phyloP scores from a whole-genome alignment of 345 rosid genomes.

The Eutrema yunnanense region DNA sequence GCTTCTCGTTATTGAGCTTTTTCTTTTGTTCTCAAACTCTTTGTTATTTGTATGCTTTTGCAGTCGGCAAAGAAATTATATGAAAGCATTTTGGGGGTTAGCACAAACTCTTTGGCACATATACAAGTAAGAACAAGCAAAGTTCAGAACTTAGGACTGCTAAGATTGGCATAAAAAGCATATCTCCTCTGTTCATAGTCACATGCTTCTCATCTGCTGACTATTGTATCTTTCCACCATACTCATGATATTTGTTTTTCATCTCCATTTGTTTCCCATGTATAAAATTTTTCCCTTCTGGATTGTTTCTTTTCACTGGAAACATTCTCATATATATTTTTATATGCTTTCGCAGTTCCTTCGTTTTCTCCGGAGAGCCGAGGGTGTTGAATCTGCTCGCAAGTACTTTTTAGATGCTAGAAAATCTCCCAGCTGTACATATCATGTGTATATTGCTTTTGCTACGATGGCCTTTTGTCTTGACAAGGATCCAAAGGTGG shows the following conservation, averaged over 20 bases:
- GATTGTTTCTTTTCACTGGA: neutral
- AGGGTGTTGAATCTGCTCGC: constrained; percentile 95
- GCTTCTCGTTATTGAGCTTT: constrained; percentile 3
- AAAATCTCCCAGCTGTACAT: constrained; percentile 76
- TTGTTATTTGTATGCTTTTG: constrained; percentile 28
- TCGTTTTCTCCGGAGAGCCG: constrained; percentile 81
- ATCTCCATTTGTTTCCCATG: neutral
- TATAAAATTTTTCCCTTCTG: neutral
- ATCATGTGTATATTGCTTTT: constrained; percentile 91
- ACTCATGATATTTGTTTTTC: neutral
- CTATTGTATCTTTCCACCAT: neutral
- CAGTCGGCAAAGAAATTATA: constrained; percentile 82
- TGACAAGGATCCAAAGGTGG: constrained; percentile 90
- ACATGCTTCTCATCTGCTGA: neutral
- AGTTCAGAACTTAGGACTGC: neutral
- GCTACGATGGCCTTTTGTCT: constrained; percentile 87
- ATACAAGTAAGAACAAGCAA: constrained; percentile 58
- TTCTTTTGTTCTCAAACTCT: neutral
- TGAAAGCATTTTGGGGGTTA: constrained; percentile 66
- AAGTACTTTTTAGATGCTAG: constrained; percentile 87
- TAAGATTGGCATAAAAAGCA: neutral
- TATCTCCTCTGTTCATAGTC: neutral
- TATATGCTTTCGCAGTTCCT: constrained; percentile 52
- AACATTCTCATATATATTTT: constrained; percentile 4
- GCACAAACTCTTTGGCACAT: constrained; percentile 69